Base-by-base conservation (phyloP, 768 basidiomycete species). In the Rhodosporidiobolus odoratus region DNA sequence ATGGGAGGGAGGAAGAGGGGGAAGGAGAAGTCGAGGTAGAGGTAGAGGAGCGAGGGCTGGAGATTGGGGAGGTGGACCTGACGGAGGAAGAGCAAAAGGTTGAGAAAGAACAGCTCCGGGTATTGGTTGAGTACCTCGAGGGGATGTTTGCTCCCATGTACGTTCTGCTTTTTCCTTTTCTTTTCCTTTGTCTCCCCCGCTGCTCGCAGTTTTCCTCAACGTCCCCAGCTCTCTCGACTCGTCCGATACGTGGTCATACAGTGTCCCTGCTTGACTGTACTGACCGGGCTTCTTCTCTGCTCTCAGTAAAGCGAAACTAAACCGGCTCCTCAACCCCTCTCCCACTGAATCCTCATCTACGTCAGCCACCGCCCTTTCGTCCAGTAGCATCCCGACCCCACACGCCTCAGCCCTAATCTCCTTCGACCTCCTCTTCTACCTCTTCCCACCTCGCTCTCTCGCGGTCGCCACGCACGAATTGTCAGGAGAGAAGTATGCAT, bases 371-470 rank as follows among this genome's bases (percentile, higher is more conserved):
- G 2, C 38, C 13, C 30, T 2, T 35, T 8, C 27, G 16, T 25
- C 3, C 40, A 17, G 8, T 32, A 13, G n/a, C 30, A n/a, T n/a
- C 57, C 25, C 23, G 23, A 9, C 38, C 57, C 9, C 38, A 13
- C 12, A 40, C 25, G 21, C 32, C 32, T 82, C 2, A 85, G 86
- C 69, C 81, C 80, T 19, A 75, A 87, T 87, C 72, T 84, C 84
- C 5, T 86, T 82, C 74, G 83, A 84, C 19, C 80, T 85, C 41
- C 80, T 87, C 58, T 84, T 85, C 75, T 80, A 84, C 21, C 81
- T 89, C 69, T 82, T 86, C 56, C 82, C 86, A 25, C 86, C 86
- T 1, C 80, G 83, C 37, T 82, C 84, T 30, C 77, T 84, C 57
- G 79, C 87, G 73, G 81, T 84, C 38, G 82, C 83, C 2, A 81